Evolutionary conservation across 495 filamentous ascomycete species (phyloP), one percentile per base, ranked within the genome.

Genomic region (Annulohypoxylon stygium): DNA sequence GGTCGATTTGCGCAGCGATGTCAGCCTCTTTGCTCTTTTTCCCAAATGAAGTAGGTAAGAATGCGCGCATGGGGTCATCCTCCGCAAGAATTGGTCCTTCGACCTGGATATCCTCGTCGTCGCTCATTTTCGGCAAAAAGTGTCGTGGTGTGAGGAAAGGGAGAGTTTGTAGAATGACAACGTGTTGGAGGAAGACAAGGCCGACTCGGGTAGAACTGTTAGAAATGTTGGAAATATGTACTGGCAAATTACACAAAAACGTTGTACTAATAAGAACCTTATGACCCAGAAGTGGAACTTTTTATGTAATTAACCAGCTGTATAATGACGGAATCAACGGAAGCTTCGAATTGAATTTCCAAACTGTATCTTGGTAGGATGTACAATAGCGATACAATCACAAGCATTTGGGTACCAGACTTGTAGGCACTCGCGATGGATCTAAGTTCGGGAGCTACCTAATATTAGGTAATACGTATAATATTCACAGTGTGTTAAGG

Each of bases 41-140:
- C 34, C 96, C 96, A 75, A 99, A 99, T 9, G 93, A 89, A 0
- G 88, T 85, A 1, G 95, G 95, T 51, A 98, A 81, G 80, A 93
- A 96, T 34, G 89, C 86, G 66, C 93, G 91, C 86, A 98, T 89
- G 30, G 90, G 90, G 62, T 98, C 93, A 80, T 96, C 90, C 33
- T 78, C 78, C 18, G 85, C 81, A 20, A 89, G 71, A 14, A 71
- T 69, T 14, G 84, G 81, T 16, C 80, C 83, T 65, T 90, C 87
- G 26, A 89, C 78, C 65, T 82, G 78, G 55, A 85, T 81, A 64
- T 94, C 91, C 58, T 92, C 91, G 26, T 87, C 90, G 73, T 90
- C 82, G 70, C 81, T 85, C 85, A 87, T 88, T 34, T 41, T 78
- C 58, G 48, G 53, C 14, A 26, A 48, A 25, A 5, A 34, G 11